Evolutionary conservation across 1,139 yeast genomes (phyloP), one percentile per base, ranked within the genome.

Genomic region (Yamadazyma sp.): DNA sequence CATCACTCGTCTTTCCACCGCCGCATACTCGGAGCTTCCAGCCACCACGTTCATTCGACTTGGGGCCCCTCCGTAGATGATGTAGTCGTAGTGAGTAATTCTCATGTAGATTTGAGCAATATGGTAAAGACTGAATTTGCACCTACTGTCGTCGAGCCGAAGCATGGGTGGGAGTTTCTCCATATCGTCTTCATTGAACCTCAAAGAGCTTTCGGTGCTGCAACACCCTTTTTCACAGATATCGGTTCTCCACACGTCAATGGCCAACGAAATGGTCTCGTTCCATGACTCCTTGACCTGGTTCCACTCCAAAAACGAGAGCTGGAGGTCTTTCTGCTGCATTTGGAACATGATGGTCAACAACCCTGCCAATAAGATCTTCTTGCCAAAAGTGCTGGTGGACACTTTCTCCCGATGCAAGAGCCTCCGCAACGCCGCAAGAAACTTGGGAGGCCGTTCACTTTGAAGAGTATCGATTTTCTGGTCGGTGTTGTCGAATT

Each of bases 41-140:
- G 86, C 82, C 29, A 69, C 71, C 22, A 83, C 89, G 53, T 82
- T 84, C 82, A 84, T 80, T 47, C 87, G 67, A 59, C 82, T 74
- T 1, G 90, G 90, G 5, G 87, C 86, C 1, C 95, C 95, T 3
- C 88, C 83, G 54, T 67, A 81, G 5, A 82, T 78, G 42, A 82
- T 83, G 39, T 82, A 75, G 54, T 86, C 94, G 56, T 82, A 78
- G 46, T 83, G 86, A 38, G 82, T 76, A 24, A 83, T 74, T 44
- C 65, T 67, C 62, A 85, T 71, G 26, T 78, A 74, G 15, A 84
- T 75, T 52, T 83, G 89, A 0, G 87, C 78, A 60, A 84, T 68
- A 51, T 82, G 89, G 56, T 80, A 82, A 34, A 78, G 73, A 2
- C 48, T 39, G 42, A 73, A 67, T 48, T 78, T 78, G 53, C 84